A percentile compares a stretch with the other conserved stretches of the same genome.
These are phyloP conservation scores for Agrostemma githago DNA, from an alignment of 148 eudicot species.

Conservation along the genomic window DNA sequence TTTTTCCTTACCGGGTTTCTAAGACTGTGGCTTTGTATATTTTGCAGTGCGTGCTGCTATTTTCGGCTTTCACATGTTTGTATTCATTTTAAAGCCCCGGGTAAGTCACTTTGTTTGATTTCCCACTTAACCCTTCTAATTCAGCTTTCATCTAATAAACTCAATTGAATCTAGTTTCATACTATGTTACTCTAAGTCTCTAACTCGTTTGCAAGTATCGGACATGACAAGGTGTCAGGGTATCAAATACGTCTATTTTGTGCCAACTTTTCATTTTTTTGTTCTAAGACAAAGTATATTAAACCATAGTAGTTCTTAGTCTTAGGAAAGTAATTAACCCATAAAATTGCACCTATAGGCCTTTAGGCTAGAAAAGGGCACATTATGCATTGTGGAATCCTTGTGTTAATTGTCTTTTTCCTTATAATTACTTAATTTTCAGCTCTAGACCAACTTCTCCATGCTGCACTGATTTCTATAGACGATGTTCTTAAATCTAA, in stretches of 20 bases:
- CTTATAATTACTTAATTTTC: not conserved
- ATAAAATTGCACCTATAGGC: not conserved
- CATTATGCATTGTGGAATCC: not conserved
- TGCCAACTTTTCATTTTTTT: too few species aligned
- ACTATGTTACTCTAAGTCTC: too few species aligned
- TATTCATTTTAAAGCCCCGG: constrained; percentile 67
- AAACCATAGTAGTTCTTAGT: not conserved
- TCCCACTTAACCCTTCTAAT: not conserved
- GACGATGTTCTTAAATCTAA: constrained; percentile 6
- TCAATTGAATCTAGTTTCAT: not conserved
- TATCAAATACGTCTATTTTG: too few species aligned
- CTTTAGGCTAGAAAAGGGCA: not conserved
- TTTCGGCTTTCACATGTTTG: constrained; percentile 68
- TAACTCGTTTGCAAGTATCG: too few species aligned
- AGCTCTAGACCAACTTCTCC: not conserved
- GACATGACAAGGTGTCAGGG: too few species aligned
- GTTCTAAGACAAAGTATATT: too few species aligned
- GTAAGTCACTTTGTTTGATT: constrained; percentile 30
- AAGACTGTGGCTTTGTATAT: constrained; percentile 3
- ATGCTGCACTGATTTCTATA: not conserved
- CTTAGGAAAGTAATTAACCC: not conserved
- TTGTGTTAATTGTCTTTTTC: not conserved
- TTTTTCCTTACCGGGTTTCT: not conserved
- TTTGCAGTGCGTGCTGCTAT: constrained; percentile 74
- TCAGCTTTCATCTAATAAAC: not conserved